A percentile compares a stretch with the other conserved stretches of the same genome.
phyloP scores from a whole-genome alignment of 371 early-diverging fungal genomes.

The Actinomucor elegans region DNA sequence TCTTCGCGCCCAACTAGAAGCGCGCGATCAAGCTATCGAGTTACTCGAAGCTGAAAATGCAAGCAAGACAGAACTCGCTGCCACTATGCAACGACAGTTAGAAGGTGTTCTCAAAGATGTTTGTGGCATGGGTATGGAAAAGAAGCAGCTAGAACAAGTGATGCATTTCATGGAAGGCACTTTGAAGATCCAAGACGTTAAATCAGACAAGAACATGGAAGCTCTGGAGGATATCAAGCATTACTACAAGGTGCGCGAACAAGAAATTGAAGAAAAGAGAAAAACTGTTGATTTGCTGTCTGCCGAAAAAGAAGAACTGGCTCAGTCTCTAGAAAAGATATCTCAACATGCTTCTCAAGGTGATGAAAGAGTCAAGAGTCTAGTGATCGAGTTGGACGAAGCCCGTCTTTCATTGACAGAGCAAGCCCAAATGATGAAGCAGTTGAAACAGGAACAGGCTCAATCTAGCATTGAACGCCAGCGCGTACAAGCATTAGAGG shows the following conservation, averaged over 20 bases:
- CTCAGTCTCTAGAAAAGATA: conserved; percentile 13
- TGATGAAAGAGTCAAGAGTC: conserved; percentile 11
- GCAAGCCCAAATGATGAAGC: not conserved
- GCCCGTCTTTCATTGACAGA: conserved; percentile 4
- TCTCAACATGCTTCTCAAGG: conserved; percentile 25
- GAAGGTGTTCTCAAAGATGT: conserved; percentile 31
- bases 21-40: conserved; percentile 27
- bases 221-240: conserved; percentile 34
- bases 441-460: conserved; percentile 8
- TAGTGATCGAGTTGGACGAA: conserved; percentile 16
- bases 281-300: conserved; percentile 18
- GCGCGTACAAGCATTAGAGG: conserved; percentile 17
- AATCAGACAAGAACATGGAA: conserved; percentile 28
- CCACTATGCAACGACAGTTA: conserved; percentile 25
- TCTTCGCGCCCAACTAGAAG: conserved; percentile 31
- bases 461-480: conserved; percentile 18
- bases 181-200: conserved; percentile 32
- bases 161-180: conserved; percentile 35
- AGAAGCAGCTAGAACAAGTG: conserved; percentile 32
- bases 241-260: conserved; percentile 27
- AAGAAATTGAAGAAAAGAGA: conserved; percentile 31
- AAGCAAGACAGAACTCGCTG: conserved; percentile 18
- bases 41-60: conserved; percentile 25
- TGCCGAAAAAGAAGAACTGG: conserved; percentile 25
- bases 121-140: conserved; percentile 29